Evolutionary conservation across 1,284 basidiomycete genomes (phyloP), one percentile per base, ranked within the genome.

Genomic region (Grifola frondosa): DNA sequence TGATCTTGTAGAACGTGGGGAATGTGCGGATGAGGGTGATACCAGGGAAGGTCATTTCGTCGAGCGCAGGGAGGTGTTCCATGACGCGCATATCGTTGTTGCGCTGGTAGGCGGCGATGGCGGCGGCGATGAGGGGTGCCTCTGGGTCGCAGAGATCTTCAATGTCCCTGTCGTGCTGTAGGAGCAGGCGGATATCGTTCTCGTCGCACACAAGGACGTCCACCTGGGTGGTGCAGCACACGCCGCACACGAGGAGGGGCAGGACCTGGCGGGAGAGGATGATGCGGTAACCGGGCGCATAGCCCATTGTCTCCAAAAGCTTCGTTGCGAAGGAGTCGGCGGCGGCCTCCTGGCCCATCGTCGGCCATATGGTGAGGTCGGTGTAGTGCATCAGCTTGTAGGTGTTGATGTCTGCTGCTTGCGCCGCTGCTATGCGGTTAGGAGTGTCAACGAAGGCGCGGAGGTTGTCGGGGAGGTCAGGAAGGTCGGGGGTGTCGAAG

Each of bases 81-180:
- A 9, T 12, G 7, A 17, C 8, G 17, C 24, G 25, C 7, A 5
- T 4, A 8, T 15, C 20, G 15, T 68, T 66, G 37, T 65, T 67
- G 25, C 48, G 30, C 12, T 54, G 29, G 50, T 67, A 69, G 9
- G 67, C 66, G 4, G 64, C 67, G 33, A 71, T 60, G 8, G 67
- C 66, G 37, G 58, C 57, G 19, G 64, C 64, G 19, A 71, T 56
- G 21, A 68, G 54, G n/a, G n/a, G 50, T 65, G 65, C 13, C 62
- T 52, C 30, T 60, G 55, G 8, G 62, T 58, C 38, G 64, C 52
- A 21, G 9, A 13, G 24, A 21, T 49, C 17, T 17, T 42, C 40
- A n/a, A n/a, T n/a, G n/a, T n/a, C n/a, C n/a, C n/a, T n/a, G n/a
- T n/a, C n/a, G n/a, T n/a, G n/a, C n/a, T n/a, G n/a, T n/a, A n/a